phyloP scores from a whole-genome alignment of 2,329 filamentous ascomycete genomes.

The Penicillium vulpinum region DNA sequence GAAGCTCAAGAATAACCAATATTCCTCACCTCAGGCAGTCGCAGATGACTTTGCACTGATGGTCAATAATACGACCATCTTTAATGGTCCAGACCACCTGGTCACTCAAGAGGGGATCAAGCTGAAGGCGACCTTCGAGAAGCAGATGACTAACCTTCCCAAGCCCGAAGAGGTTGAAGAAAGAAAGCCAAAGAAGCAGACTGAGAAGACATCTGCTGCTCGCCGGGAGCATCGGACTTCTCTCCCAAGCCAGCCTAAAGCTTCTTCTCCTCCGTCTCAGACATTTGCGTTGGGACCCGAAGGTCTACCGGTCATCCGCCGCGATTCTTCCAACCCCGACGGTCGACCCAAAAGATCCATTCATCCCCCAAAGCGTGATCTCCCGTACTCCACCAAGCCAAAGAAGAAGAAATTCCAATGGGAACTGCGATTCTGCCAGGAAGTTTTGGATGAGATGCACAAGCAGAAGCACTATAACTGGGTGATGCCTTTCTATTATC shows the following conservation, averaged over 20 bases:
- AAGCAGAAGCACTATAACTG: conserved; percentile 68
- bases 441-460: conserved; percentile 74
- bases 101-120: conserved; percentile 69
- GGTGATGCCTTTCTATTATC: conserved; percentile 73
- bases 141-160: conserved; percentile 61
- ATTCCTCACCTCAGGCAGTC: conserved; percentile 70
- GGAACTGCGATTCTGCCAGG: conserved; percentile 87
- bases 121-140: conserved; percentile 60
- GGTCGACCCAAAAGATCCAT: conserved; percentile 90
- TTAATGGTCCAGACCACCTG: conserved; percentile 77
- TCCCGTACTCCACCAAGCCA: conserved; percentile 84
- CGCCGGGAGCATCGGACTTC: conserved; percentile 52
- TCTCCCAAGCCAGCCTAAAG: conserved; percentile 41
- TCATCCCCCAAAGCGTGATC: conserved; percentile 86
- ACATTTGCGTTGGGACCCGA: conserved; percentile 76
- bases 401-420: conserved; percentile 88
- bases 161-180: conserved; percentile 60
- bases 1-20: conserved; percentile 70
- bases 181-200: conserved; percentile 56
- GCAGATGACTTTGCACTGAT: conserved; percentile 74
- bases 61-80: conserved; percentile 72
- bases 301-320: conserved; percentile 77
- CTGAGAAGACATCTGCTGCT: conserved; percentile 45
- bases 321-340: conserved; percentile 76
- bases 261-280: conserved; percentile 43